Evolutionary conservation across 495 filamentous ascomycete genomes (phyloP), one percentile per base, ranked within the genome.

Genomic region (Beverwykella pulmonaria): DNA sequence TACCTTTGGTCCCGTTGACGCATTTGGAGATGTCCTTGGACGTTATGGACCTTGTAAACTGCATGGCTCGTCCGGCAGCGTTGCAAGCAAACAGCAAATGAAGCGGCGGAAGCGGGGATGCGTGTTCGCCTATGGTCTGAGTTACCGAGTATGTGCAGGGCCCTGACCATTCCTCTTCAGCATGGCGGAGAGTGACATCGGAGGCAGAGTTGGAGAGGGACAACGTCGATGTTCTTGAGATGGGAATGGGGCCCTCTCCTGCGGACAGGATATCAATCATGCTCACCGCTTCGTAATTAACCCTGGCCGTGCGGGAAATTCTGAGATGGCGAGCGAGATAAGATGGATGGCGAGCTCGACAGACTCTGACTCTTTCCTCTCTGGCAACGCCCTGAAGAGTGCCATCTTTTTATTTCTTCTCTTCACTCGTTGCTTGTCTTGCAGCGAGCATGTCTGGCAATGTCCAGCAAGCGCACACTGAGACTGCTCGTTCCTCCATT

Each of bases 241-340:
- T 26, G 26, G 60, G 55, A 23, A 26, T 22, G 20, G 15, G 17
- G 49, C 22, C 30, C 2, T 50, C 15, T 6, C 15, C 2, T 20
- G 26, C 23, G 39, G 49, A 49, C 61, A 64, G 36, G 52, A 34
- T 49, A 23, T n/a, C n/a, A n/a, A n/a, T n/a, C n/a, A n/a, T 32
- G 41, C 61, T 55, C 63, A 67, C 64, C 64, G 64, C 64, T 61
- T 39, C 27, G 36, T 14, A n/a, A 49, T 56, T 20, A 22, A 62
- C 52, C 50, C 57, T 48, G 49, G 64, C 50, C 39, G 26, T 39
- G 56, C 58, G 52, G 23, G 64, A 62, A 26, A 48, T 49, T 50
- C 20, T 25, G 19, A 26, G 30, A 63, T 68, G 65, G 53, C 65
- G 65, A 68, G 65, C 65, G 50, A 57, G 20, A 12, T 48, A 29